phyloP scores from a whole-genome alignment of 495 filamentous ascomycete genomes.

The Penicillium paradoxum region DNA sequence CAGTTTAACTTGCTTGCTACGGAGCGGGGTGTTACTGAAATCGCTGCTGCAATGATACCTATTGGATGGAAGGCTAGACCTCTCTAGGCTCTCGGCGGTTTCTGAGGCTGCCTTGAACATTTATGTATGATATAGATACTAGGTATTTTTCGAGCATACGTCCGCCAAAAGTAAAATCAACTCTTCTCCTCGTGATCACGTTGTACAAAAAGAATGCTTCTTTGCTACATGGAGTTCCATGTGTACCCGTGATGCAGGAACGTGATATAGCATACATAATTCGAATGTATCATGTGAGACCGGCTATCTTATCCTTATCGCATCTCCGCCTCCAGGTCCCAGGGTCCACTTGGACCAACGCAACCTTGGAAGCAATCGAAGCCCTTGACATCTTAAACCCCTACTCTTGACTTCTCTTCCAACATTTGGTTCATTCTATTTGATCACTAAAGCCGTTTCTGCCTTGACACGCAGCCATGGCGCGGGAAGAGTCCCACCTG shows the following conservation, averaged over 20 bases:
- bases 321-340: neutral
- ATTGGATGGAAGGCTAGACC: slow-evolving; percentile 67
- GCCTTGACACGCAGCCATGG: slow-evolving; percentile 26
- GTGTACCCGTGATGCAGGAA: neutral
- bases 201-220: neutral
- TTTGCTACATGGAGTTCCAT: neutral
- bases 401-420: too few species aligned
- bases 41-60: slow-evolving; percentile 86
- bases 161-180: neutral
- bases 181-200: neutral
- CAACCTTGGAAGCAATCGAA: neutral
- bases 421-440: neutral
- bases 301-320: slow-evolving; percentile 6
- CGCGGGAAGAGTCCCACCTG: slow-evolving; percentile 43
- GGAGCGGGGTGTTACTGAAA: slow-evolving; percentile 69
- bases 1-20: slow-evolving; percentile 86
- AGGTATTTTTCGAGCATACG: neutral
- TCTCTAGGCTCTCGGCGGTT: neutral
- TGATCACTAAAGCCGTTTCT: neutral
- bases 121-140: neutral
- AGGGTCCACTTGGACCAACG: slow-evolving; percentile 2
- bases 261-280: slow-evolving; percentile 9
- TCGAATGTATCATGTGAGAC: slow-evolving; percentile 17
- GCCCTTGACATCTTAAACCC: neutral
- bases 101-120: neutral